phyloP scores from a whole-genome alignment of 2,329 filamentous ascomycete species.

The Cladobotryum protrusum region DNA sequence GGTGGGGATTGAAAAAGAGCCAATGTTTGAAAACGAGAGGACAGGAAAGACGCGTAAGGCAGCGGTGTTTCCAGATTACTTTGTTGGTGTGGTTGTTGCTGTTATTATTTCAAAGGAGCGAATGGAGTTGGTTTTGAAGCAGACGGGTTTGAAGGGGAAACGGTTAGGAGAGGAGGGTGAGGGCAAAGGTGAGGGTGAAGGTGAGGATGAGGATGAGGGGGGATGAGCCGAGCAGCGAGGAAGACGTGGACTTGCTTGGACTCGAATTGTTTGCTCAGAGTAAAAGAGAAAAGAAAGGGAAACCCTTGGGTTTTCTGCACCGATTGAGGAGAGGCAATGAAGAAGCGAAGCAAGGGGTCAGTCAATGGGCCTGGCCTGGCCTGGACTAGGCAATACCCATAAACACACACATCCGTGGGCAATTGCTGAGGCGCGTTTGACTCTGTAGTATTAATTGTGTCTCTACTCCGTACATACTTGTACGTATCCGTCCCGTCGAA shows the following conservation, averaged over 20 bases:
- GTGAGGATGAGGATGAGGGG: conserved; percentile 6
- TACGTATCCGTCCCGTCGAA: no score
- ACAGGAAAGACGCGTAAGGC: not conserved
- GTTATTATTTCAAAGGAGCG: not conserved
- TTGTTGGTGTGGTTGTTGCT: not conserved
- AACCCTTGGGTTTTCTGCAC: not conserved
- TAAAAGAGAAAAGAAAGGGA: not conserved
- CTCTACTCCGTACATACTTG: not conserved
- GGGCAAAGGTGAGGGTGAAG: not conserved
- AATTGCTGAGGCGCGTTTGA: not conserved
- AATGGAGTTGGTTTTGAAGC: not conserved
- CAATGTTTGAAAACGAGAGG: not conserved
- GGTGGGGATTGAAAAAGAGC: not conserved
- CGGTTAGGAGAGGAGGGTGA: not conserved
- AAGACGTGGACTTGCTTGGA: conserved; percentile 11
- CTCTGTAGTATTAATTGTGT: not conserved
- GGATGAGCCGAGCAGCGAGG: conserved; percentile 9
- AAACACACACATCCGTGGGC: no score
- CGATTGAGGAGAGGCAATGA: not conserved
- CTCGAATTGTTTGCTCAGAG: conserved; percentile 4
- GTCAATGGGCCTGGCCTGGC: not conserved
- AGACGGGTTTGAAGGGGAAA: not conserved
- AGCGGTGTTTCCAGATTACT: not conserved
- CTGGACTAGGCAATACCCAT: no score
- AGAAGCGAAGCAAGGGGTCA: not conserved